Base-by-base conservation (phyloP, 2,329 filamentous ascomycete species). In the Sporothrix pallida region DNA sequence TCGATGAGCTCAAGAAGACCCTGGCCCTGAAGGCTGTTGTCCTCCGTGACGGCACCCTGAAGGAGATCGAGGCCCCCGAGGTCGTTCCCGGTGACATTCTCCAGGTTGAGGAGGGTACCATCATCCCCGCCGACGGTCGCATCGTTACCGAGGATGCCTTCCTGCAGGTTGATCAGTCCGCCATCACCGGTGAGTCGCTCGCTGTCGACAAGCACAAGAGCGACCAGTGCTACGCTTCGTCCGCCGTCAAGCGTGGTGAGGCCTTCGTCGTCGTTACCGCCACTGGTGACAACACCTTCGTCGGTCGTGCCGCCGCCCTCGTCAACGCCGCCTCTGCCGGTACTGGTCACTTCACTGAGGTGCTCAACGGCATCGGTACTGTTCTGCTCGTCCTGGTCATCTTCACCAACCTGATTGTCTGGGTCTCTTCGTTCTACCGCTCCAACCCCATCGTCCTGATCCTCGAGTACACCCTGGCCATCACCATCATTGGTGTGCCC, bases 81-180 rank as follows among this genome's bases (percentile, higher is more conserved):
- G 92, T 97, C 76, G 94, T 97, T 76, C 93, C 94, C 77, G 94
- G 94, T 83, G 94, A 97, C 86, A 95, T 97, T 79, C 87, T 97
- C 75, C 92, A 95, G 83, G 88, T 97, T 76, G 93, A 97, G 83
- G 94, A 97, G 88, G 94, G 94, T 84, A 95, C 93, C 76, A 97
- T 97, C 78, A 93, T 97, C 78, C 93, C 94, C 76, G 94, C 94
- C 77, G 94, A 97, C 83, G 94, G 94, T 78, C 91, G 91, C 77
- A 91, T 97, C 79, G 90, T 96, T 76, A 94, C 93, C 79, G 91
- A 95, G 78, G 90, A 91, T 81, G 92, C 93, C 75, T 94, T 94
- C 86, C 88, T 95, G 75, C 94, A 97, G 84, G 92, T 97, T 76
- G 94, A 97, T 83, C 94, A 97, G 86, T 97, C 94, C 75, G 90